A percentile compares a stretch with the other conserved stretches of the same genome.
These are phyloP conservation scores for Artemisia annua DNA, from an alignment of 129 eudicot species.

Conservation along the genomic window DNA sequence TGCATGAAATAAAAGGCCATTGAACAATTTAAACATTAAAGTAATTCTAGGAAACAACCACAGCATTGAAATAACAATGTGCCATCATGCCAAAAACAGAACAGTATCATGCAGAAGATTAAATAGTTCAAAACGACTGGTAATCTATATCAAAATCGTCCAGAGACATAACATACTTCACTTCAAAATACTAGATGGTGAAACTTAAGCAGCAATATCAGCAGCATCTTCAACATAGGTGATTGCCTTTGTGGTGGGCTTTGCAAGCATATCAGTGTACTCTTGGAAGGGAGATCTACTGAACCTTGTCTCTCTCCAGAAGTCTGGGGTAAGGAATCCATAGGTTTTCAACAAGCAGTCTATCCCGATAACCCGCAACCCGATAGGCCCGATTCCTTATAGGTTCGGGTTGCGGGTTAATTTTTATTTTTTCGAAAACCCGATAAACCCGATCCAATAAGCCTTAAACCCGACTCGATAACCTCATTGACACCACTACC, in stretches of 20 bases:
- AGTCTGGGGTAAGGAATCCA: slow-evolving; percentile 62
- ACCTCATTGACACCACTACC: too few relatives aligned
- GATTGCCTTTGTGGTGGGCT: slow-evolving; percentile 49
- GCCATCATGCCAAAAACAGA: too few relatives aligned
- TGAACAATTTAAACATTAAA: too few relatives aligned
- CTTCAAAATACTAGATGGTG: background rate
- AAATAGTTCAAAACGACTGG: slow-evolving; percentile 22
- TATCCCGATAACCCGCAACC: too few relatives aligned
- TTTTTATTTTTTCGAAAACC: too few relatives aligned
- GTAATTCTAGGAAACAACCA: too few relatives aligned
- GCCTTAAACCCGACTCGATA: too few relatives aligned
- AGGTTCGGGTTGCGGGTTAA: too few relatives aligned
- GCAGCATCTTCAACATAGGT: slow-evolving; percentile 48
- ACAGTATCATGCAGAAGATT: slow-evolving; percentile 22
- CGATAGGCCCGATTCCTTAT: too few relatives aligned
- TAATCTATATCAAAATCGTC: slow-evolving; percentile 33
- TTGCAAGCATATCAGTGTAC: slow-evolving; percentile 54
- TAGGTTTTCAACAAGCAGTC: slow-evolving; percentile 68
- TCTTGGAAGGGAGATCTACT: slow-evolving; percentile 64
- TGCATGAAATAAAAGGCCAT: too few relatives aligned
- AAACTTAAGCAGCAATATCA: slow-evolving; percentile 35
- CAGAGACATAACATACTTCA: slow-evolving; percentile 29
- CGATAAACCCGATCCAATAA: too few relatives aligned
- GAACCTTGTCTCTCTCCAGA: slow-evolving; percentile 74
- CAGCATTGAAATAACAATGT: too few relatives aligned